Percentiles rank a stretch among this genome's conserved stretches.
These are phyloP conservation scores for Oryza meridionalis DNA, from an alignment of 176 grass and related monocot genomes.

Conservation along the genomic window DNA sequence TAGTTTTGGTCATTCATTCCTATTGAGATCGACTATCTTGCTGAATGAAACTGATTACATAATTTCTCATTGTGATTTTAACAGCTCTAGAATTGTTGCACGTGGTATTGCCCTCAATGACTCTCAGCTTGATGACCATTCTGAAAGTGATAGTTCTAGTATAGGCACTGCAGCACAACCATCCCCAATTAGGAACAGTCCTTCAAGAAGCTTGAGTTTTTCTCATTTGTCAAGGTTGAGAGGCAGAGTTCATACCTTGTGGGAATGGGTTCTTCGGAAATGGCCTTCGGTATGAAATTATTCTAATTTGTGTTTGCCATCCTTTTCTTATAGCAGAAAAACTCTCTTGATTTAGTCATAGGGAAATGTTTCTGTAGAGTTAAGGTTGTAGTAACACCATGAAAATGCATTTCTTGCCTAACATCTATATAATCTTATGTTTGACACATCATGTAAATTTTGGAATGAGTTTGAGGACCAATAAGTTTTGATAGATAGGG, in stretches of 20 bases:
- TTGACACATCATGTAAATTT: constrained; percentile 1
- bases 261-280: constrained; percentile 72
- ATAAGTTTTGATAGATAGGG: not conserved
- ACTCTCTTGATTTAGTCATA: not conserved
- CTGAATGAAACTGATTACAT: constrained; percentile 18
- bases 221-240: constrained; percentile 58
- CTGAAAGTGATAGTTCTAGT: constrained; percentile 51
- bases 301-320: constrained; percentile 17
- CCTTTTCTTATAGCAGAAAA: constrained; percentile 12
- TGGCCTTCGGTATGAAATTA: constrained; percentile 72
- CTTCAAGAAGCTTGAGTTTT: constrained; percentile 48
- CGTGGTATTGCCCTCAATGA: constrained; percentile 81
- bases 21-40: constrained; percentile 18
- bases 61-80: constrained; percentile 33
- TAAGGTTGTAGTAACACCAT: constrained; percentile 3
- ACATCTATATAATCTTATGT: constrained; percentile 27
- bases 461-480: constrained; percentile 9
- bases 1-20: not conserved
- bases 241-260: constrained; percentile 62
- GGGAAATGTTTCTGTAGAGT: not conserved
- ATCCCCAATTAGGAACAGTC: constrained; percentile 34
- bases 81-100: constrained; percentile 89
- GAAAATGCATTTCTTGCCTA: constrained; percentile 30
- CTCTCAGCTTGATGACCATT: constrained; percentile 57
- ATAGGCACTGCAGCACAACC: constrained; percentile 26